Evolutionary conservation across 805 yeast genomes (phyloP), one percentile per base, ranked within the genome.

Genomic region (Cyberlindnera galapagoensis): DNA sequence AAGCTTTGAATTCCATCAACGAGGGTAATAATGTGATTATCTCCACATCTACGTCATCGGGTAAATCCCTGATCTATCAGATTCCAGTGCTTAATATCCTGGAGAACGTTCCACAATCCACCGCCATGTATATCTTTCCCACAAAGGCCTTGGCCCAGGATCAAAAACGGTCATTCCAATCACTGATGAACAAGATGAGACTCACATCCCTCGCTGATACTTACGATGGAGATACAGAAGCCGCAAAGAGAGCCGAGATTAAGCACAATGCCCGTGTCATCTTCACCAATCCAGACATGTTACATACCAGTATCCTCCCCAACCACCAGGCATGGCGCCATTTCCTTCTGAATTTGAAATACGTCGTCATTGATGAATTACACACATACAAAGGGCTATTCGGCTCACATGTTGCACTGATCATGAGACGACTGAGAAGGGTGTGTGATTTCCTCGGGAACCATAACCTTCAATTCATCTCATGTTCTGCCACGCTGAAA

Each of bases 101-200:
- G 31, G 65, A 71, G 26, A 46, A 51, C 8, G 64, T 52, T 26
- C 59, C 60, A 9, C 60, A 59, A 20, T 47, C 61, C 1, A 83
- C 94, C 0, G 82, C 95, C 8, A 65, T 94, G 64, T 87, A 82
- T 47, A 77, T 92, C 9, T 92, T 92, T 47, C 99, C 99, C 3
- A 92, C 99, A 0, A 92, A 92, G 51, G 98, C 99, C 0, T 63
- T 92, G 31, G 97, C 99, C 0, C 98, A 92, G 51, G 98, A 92
- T 62, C 99, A 92, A 56, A 80, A 80, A 47, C 64, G 95, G 41
- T 76, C 94, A n/a, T 60, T 92, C 34, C 67, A 68, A 30, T 76
- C 71, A 15, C 57, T 82, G 9, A 57, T 80, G 26, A 57, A 65
- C 6, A 59, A 59, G 22, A 67, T 83, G 30, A 74, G 76, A 0